Conservation (phyloP, 2,329 filamentous ascomycete species). For the Fonsecaea pedrosoi region DNA sequence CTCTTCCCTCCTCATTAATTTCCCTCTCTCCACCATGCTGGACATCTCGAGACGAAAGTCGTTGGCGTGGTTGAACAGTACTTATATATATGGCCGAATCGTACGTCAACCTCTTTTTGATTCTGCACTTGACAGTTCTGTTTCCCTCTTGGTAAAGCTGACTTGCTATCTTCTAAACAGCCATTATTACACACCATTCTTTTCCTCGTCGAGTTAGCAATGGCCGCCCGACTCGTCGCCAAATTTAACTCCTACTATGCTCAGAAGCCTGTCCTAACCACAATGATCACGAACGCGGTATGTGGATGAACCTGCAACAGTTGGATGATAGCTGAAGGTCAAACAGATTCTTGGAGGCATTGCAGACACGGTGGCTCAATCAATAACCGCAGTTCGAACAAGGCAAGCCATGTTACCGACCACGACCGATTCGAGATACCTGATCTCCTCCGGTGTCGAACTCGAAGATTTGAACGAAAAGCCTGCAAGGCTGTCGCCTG, state of each 20-base stretch:
- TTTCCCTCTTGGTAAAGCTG: not conserved
- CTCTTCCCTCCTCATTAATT: conserved; percentile 17
- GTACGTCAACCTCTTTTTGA: conserved; percentile 32
- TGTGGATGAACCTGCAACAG: conserved; percentile 41
- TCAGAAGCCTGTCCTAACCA: conserved; percentile 90
- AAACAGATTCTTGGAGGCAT: conserved; percentile 55
- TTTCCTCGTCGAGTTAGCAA: conserved; percentile 85
- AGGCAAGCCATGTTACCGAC: conserved; percentile 65
- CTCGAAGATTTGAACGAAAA: conserved; percentile 88
- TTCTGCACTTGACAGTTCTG: not conserved
- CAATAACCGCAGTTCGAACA: conserved; percentile 75
- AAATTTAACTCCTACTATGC: conserved; percentile 96
- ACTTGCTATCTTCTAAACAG: conserved; percentile 55
- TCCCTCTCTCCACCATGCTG: conserved; percentile 48
- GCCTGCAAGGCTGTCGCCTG: conserved; percentile 67
- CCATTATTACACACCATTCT: conserved; percentile 85
- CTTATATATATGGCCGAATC: conserved; percentile 51
- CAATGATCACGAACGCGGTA: conserved; percentile 98
- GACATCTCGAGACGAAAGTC: conserved; percentile 50
- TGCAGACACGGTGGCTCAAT: conserved; percentile 94
- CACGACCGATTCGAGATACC: conserved; percentile 60
- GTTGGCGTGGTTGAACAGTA: conserved; percentile 53
- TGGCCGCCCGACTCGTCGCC: conserved; percentile 79
- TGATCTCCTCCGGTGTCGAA: conserved; percentile 72
- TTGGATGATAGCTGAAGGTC: conserved; percentile 16